Percentiles rank a stretch among this genome's conserved stretches.
These are phyloP conservation scores for Penicillium maclennaniae DNA, from an alignment of 495 filamentous ascomycete genomes.

Conservation along the genomic window DNA sequence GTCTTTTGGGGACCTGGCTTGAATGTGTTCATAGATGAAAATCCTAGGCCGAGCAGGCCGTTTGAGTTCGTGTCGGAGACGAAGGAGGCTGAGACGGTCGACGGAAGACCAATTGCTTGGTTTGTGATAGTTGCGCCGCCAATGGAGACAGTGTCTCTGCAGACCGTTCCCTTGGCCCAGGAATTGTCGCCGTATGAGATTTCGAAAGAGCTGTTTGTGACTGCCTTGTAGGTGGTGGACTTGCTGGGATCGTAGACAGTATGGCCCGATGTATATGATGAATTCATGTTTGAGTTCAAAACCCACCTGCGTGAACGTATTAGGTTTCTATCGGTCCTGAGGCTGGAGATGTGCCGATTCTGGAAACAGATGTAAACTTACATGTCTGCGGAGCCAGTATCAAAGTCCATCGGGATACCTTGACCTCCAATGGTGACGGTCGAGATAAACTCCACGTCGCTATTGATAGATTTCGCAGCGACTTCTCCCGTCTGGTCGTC, in stretches of 20 bases:
- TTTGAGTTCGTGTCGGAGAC: slow-evolving; percentile 56
- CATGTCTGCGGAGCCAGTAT: slow-evolving; percentile 80
- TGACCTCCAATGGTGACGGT: slow-evolving; percentile 72
- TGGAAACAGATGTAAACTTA: slow-evolving; percentile 47
- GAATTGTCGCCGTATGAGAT: slow-evolving; percentile 76
- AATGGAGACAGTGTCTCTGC: slow-evolving; percentile 66
- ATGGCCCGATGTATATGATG: slow-evolving; percentile 45
- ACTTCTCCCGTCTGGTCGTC: slow-evolving; percentile 52
- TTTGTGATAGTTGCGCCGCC: slow-evolving; percentile 63
- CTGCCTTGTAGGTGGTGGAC: slow-evolving; percentile 50
- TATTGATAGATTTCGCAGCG: slow-evolving; percentile 54
- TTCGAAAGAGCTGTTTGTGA: slow-evolving; percentile 52
- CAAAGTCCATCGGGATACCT: slow-evolving; percentile 70
- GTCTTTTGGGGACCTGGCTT: slow-evolving; percentile 64
- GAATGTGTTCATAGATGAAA: slow-evolving; percentile 70
- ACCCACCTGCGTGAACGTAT: slow-evolving; percentile 55
- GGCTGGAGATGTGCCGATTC: neutral
- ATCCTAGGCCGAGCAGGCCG: slow-evolving; percentile 77
- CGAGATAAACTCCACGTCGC: slow-evolving; percentile 67
- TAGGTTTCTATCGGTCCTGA: neutral
- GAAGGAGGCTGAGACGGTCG: slow-evolving; percentile 59
- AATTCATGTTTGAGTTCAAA: slow-evolving; percentile 61
- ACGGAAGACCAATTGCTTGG: slow-evolving; percentile 72
- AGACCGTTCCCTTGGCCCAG: slow-evolving; percentile 58
- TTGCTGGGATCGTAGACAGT: slow-evolving; percentile 58